Conservation (phyloP, 2,329 filamentous ascomycete species). For the Pestalotiopsis fici region DNA sequence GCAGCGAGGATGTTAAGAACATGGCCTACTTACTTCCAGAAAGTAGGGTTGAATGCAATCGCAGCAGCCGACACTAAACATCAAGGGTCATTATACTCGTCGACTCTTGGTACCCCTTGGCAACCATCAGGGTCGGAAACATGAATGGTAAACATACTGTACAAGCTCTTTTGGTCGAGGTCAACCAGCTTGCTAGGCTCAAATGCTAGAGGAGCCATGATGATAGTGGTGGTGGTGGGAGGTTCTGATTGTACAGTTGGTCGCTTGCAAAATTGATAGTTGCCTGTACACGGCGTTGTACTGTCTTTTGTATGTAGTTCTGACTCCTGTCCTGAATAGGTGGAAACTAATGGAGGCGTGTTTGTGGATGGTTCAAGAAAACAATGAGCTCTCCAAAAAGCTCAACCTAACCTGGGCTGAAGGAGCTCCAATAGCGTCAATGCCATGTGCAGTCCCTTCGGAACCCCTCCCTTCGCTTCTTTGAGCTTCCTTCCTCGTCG, state of each 20-base stretch:
- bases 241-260: background rate
- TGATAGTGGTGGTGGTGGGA: conserved; percentile 23
- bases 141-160: conserved; percentile 50
- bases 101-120: background rate
- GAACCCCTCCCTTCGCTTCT: background rate
- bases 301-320: background rate
- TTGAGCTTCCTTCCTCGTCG: background rate
- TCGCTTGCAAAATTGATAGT: background rate
- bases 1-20: background rate
- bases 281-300: background rate
- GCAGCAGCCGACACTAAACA: conserved; percentile 72
- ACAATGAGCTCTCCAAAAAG: background rate
- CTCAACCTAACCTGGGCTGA: background rate
- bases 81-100: background rate
- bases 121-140: background rate
- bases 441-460: background rate
- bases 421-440: background rate
- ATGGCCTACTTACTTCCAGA: conserved; percentile 82
- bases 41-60: conserved; percentile 96
- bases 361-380: background rate
- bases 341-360: background rate
- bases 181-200: conserved; percentile 54
- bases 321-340: background rate
- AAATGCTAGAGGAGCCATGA: conserved; percentile 39
- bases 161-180: conserved; percentile 66